A percentile compares a stretch with the other conserved stretches of the same genome.
Evolutionary conservation across 2,329 filamentous ascomycete species (phyloP).

Genomic region (Monilinia laxa): DNA sequence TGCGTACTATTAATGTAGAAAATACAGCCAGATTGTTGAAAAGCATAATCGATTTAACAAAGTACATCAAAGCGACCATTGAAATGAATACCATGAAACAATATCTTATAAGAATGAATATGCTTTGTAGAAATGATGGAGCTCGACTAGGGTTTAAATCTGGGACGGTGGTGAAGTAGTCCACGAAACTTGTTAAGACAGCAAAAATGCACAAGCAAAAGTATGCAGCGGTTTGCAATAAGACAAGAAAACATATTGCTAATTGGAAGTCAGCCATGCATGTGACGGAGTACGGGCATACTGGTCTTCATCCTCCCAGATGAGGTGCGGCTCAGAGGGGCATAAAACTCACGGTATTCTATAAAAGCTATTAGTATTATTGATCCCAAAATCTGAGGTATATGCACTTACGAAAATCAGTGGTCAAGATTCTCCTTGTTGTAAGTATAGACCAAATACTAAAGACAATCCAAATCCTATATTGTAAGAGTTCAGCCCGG

Average conservation of each 20-base stretch:
- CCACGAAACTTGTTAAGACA: slow-evolving; percentile 23
- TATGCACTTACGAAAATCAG: slow-evolving; percentile 34
- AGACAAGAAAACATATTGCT: slow-evolving; percentile 36
- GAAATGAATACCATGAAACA: slow-evolving; percentile 11
- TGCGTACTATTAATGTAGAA: slow-evolving; percentile 35
- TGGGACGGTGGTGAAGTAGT: slow-evolving; percentile 24
- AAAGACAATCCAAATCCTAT: slow-evolving; percentile 19
- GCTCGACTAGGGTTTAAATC: slow-evolving; percentile 2
- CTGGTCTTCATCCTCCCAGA: neutral
- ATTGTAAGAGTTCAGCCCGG: neutral
- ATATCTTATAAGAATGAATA: slow-evolving; percentile 15
- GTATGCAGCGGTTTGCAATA: slow-evolving; percentile 35
- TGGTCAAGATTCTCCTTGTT: slow-evolving; percentile 32
- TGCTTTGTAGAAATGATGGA: slow-evolving; percentile 1
- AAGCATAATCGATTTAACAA: slow-evolving; percentile 30
- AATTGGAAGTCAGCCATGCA: slow-evolving; percentile 29
- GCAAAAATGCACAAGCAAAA: slow-evolving; percentile 25
- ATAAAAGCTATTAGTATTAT: neutral
- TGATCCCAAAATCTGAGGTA: neutral
- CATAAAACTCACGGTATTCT: slow-evolving; percentile 18
- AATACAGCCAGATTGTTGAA: slow-evolving; percentile 35
- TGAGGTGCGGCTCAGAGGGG: neutral
- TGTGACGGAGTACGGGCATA: neutral
- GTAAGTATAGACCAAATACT: slow-evolving; percentile 19
- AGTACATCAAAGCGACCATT: slow-evolving; percentile 16